These are phyloP conservation scores for Aspergillus sp. DNA, from an alignment of 2,329 filamentous ascomycete species.

Conservation along the genomic window DNA sequence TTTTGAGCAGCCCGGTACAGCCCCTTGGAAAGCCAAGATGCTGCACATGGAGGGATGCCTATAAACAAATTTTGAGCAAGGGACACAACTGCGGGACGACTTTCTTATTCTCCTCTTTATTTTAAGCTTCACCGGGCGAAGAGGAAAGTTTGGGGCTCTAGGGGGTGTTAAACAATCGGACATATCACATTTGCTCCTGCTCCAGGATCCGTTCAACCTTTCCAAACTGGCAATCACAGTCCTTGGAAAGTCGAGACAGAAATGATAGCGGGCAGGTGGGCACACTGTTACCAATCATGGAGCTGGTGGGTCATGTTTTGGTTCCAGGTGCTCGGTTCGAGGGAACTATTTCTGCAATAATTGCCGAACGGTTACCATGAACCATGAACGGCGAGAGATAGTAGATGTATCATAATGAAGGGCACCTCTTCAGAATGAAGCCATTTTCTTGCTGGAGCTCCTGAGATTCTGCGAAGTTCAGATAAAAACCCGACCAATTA, in stretches of 20 bases:
- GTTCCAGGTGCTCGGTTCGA: background rate
- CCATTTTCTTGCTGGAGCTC: background rate
- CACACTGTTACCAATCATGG: conserved; percentile 12
- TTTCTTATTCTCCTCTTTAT: background rate
- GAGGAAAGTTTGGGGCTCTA: no score
- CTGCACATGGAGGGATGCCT: background rate
- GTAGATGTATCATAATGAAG: conserved; percentile 16
- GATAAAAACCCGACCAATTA: conserved; percentile 2
- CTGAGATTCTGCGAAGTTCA: background rate
- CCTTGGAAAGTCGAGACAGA: background rate
- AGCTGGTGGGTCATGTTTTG: conserved; percentile 5
- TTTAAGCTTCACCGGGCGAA: background rate
- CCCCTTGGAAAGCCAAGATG: background rate
- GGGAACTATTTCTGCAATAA: background rate
- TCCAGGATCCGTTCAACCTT: background rate
- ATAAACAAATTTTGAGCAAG: background rate
- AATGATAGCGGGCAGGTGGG: conserved; percentile 22
- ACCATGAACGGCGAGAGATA: background rate
- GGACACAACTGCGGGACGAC: background rate
- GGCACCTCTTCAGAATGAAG: background rate
- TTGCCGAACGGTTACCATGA: conserved; percentile 4
- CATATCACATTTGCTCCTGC: conserved; percentile 14
- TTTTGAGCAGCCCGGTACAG: background rate
- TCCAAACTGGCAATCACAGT: background rate
- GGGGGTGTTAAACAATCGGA: conserved; percentile 8